phyloP scores from a whole-genome alignment of 1,284 basidiomycete species.

The Ustilago loliicola region DNA sequence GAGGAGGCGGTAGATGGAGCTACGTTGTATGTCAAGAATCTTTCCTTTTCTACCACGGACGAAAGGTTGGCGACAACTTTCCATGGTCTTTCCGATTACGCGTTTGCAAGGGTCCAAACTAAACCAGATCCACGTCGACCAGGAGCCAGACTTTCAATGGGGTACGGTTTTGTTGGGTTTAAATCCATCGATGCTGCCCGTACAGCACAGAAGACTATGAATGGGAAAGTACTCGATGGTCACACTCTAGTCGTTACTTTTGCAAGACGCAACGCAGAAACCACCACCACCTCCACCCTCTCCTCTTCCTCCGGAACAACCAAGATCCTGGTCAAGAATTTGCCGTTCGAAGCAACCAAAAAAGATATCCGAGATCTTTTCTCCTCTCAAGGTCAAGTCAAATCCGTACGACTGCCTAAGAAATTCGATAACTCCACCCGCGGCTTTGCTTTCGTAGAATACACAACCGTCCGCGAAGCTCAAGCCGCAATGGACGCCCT shows the following conservation, averaged over 20 bases:
- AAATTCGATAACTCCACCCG: constrained; percentile 78
- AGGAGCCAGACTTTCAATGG: constrained; percentile 80
- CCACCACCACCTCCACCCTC: constrained; percentile 71
- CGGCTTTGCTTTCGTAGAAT: constrained; percentile 94
- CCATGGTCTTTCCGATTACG: constrained; percentile 82
- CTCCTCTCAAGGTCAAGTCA: constrained; percentile 84
- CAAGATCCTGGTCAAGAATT: constrained; percentile 89
- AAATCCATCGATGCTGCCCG: constrained; percentile 80
- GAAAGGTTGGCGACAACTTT: constrained; percentile 81
- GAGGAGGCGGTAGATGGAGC: constrained; percentile 77
- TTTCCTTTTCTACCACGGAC: constrained; percentile 88
- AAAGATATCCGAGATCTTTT: constrained; percentile 86
- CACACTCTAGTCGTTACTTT: constrained; percentile 87
- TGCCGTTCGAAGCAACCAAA: constrained; percentile 95
- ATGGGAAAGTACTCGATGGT: constrained; percentile 87
- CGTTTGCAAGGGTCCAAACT: constrained; percentile 90
- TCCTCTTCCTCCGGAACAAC: constrained; percentile 72
- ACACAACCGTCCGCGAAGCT: constrained; percentile 64
- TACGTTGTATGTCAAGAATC: constrained; percentile 94
- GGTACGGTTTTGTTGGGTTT: constrained; percentile 96
- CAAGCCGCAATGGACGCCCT: constrained; percentile 72
- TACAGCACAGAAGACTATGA: constrained; percentile 82
- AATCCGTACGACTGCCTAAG: constrained; percentile 74
- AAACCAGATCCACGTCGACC: constrained; percentile 80
- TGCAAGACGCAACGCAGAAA: constrained; percentile 84